Conservation (phyloP, 78 protist genomes). For the Reticulomyxa filosa region DNA sequence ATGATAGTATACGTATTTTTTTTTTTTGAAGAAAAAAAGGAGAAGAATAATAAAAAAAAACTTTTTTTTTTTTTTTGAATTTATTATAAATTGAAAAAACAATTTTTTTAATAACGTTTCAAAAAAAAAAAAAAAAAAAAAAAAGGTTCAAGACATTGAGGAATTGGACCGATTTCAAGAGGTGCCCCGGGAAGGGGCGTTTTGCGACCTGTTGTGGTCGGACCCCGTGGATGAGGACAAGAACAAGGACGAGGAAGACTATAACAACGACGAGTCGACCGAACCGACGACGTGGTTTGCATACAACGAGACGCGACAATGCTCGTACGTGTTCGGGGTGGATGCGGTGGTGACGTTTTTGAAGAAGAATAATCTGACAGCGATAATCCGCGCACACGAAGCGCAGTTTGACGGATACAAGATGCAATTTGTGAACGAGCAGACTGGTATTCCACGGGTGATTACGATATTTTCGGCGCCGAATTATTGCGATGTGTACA, state of each 20-base stretch:
- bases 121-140: too few species aligned
- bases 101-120: too few species aligned
- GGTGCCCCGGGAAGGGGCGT: conserved; percentile 76
- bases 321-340: conserved; percentile 53
- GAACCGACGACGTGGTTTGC: conserved; percentile 3
- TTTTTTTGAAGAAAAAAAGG: too few species aligned
- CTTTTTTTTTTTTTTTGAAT: too few species aligned
- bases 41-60: too few species aligned
- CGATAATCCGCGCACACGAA: conserved; percentile 95
- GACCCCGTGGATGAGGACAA: conserved; percentile 89
- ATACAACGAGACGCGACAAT: conserved; percentile 69
- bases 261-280: conserved; percentile 2
- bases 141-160: conserved; percentile 13
- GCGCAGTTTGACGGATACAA: conserved; percentile 59
- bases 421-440: conserved; percentile 42
- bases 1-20: too few species aligned
- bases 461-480: conserved; percentile 95
- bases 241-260: neutral
- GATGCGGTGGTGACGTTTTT: conserved; percentile 69
- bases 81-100: too few species aligned
- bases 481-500: conserved; percentile 85
- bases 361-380: conserved; percentile 56
- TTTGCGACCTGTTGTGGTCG: conserved; percentile 91
- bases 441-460: conserved; percentile 82
- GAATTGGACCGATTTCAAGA: conserved; percentile 75